Evolutionary conservation across 1,284 basidiomycete species (phyloP).

Genomic region (Ceratobasidium papillatum): DNA sequence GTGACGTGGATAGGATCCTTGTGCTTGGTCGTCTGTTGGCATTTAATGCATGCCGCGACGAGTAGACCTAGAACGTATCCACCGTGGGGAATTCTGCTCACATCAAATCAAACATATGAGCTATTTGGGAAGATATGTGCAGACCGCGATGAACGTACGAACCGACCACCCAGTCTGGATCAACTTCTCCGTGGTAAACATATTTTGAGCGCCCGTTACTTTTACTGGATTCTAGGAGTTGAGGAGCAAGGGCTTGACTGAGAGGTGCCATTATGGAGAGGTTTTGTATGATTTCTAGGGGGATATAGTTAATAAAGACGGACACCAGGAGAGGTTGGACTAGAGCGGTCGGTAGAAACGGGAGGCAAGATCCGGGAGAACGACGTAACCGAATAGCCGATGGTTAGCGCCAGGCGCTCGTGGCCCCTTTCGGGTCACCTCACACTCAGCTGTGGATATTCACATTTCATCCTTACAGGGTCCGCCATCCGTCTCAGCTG

Average conservation of each 20-base stretch:
- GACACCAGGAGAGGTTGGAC: too few relatives aligned
- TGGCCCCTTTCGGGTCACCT: too few relatives aligned
- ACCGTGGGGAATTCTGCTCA: constrained; percentile 47
- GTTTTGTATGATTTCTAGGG: too few relatives aligned
- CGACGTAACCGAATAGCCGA: too few relatives aligned
- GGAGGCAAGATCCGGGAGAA: too few relatives aligned
- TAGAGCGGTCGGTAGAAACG: too few relatives aligned
- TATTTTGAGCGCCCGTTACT: constrained; percentile 7
- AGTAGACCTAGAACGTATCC: constrained; percentile 67
- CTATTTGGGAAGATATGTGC: background rate
- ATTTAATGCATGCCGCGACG: constrained; percentile 61
- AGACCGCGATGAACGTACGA: constrained; percentile 7
- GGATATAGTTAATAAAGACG: too few relatives aligned
- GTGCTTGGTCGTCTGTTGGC: constrained; percentile 60
- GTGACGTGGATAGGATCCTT: constrained; percentile 66
- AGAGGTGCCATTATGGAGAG: constrained; percentile 37
- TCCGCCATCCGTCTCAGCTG: too few relatives aligned
- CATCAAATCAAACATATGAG: background rate
- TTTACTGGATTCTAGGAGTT: constrained; percentile 12
- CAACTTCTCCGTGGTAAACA: constrained; percentile 14
- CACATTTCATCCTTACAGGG: too few relatives aligned
- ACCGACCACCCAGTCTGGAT: constrained; percentile 36
- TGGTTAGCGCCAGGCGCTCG: too few relatives aligned
- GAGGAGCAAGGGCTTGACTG: constrained; percentile 9
- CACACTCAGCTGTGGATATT: too few relatives aligned